Conservation (phyloP, 306 rosid species). For the Corylus heterophylla region DNA sequence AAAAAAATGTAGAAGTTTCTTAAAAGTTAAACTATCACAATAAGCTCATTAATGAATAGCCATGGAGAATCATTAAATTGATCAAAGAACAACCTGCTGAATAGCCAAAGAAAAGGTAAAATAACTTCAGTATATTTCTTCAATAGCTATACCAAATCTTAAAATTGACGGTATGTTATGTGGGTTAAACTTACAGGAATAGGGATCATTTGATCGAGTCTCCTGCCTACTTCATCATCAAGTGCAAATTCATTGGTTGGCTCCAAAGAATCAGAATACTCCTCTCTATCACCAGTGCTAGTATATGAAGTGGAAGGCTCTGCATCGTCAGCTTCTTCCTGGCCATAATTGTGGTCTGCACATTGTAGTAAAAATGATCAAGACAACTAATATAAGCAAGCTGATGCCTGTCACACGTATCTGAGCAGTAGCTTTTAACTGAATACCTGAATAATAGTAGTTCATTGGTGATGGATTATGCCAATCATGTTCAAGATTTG, state of each 20-base stretch:
- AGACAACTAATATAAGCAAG: constrained; percentile 20
- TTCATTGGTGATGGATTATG: constrained; percentile 47
- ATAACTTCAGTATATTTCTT: constrained; percentile 19
- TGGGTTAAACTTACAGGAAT: constrained; percentile 65
- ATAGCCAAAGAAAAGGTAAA: background rate
- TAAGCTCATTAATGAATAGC: background rate
- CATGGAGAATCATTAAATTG: background rate
- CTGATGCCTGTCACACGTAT: constrained; percentile 6
- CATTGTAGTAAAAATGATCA: constrained; percentile 16
- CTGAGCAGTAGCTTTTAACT: constrained; percentile 16
- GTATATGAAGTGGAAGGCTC: constrained; percentile 62
- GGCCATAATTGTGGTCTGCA: constrained; percentile 45
- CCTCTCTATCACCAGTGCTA: constrained; percentile 52
- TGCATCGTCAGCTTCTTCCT: constrained; percentile 34
- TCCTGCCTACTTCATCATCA: constrained; percentile 61
- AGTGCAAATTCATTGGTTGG: constrained; percentile 42
- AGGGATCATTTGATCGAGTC: constrained; percentile 61
- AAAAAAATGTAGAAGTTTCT: background rate
- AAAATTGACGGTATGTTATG: constrained; percentile 1
- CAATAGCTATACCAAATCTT: constrained; percentile 27
- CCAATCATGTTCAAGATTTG: constrained; percentile 56
- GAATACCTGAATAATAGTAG: constrained; percentile 52
- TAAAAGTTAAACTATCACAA: background rate
- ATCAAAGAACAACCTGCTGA: background rate
- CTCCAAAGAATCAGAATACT: constrained; percentile 33